phyloP scores from a whole-genome alignment of 148 eudicot genomes.

The Tetragonia tetragonoides region DNA sequence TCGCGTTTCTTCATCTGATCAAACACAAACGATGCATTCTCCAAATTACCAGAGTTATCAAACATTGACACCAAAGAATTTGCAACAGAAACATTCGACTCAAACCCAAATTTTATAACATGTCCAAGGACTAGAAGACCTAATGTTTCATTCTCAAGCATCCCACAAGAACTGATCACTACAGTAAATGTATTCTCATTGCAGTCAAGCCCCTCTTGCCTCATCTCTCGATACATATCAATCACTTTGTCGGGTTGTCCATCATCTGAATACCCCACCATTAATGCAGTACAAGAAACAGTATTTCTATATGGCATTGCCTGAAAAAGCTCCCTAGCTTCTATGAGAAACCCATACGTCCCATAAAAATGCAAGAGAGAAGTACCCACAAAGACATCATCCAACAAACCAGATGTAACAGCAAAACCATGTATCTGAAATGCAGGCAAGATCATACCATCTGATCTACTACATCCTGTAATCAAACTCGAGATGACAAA shows the following conservation, averaged over 20 bases:
- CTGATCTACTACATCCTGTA: slow-evolving; percentile 54
- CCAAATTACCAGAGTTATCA: slow-evolving; percentile 42
- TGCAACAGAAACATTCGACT: slow-evolving; percentile 52
- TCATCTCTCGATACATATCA: slow-evolving; percentile 45
- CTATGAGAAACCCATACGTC: slow-evolving; percentile 37
- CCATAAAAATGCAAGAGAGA: slow-evolving; percentile 69
- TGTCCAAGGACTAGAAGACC: slow-evolving; percentile 63
- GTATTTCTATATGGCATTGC: slow-evolving; percentile 63
- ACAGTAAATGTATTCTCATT: slow-evolving; percentile 60
- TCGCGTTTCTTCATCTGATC: slow-evolving; percentile 59
- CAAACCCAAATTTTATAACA: slow-evolving; percentile 56
- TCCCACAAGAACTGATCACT: slow-evolving; percentile 55
- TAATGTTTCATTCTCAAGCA: slow-evolving; percentile 52
- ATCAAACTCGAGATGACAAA: slow-evolving; percentile 60
- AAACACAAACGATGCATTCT: slow-evolving; percentile 52
- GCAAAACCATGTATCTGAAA: slow-evolving; percentile 56
- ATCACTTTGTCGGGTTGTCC: slow-evolving; percentile 39
- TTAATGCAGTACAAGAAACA: slow-evolving; percentile 76
- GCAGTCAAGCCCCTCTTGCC: slow-evolving; percentile 39
- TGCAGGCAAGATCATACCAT: slow-evolving; percentile 50
- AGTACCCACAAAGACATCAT: slow-evolving; percentile 58
- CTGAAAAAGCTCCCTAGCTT: slow-evolving; percentile 46
- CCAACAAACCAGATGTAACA: slow-evolving; percentile 47
- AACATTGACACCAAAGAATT: slow-evolving; percentile 71
- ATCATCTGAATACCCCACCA: slow-evolving; percentile 50